Conservation (phyloP, 176 grass and related monocot species). For the Areca catechu region DNA sequence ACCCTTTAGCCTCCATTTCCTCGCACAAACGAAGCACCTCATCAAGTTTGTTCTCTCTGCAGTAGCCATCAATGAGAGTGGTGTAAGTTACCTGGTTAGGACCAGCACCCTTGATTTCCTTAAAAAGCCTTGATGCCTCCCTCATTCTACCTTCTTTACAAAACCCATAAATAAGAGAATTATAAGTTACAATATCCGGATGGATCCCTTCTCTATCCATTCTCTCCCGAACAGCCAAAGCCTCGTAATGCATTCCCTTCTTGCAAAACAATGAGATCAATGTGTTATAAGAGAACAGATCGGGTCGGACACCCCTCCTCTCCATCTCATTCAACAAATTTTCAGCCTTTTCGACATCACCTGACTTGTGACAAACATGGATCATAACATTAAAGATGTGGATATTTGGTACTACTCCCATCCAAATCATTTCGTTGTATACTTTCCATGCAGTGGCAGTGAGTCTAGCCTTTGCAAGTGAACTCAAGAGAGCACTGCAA, state of each 20-base stretch:
- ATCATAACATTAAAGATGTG: slow-evolving; percentile 86
- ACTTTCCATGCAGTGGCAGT: slow-evolving; percentile 59
- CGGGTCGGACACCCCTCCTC: slow-evolving; percentile 23
- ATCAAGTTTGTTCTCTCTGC: slow-evolving; percentile 39
- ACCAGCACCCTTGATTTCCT: slow-evolving; percentile 30
- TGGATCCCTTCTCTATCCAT: slow-evolving; percentile 50
- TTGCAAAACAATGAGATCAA: slow-evolving; percentile 62
- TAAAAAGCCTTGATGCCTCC: slow-evolving; percentile 44
- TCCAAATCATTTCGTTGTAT: slow-evolving; percentile 39
- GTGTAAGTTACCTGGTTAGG: slow-evolving; percentile 66
- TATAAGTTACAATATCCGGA: slow-evolving; percentile 62
- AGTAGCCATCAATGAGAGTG: slow-evolving; percentile 75
- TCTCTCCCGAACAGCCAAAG: slow-evolving; percentile 49
- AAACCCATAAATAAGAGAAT: slow-evolving; percentile 55
- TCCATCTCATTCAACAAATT: slow-evolving; percentile 54
- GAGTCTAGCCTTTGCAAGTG: slow-evolving; percentile 49
- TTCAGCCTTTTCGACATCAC: slow-evolving; percentile 35
- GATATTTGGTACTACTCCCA: slow-evolving; percentile 37
- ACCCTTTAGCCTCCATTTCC: slow-evolving; percentile 55
- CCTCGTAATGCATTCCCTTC: slow-evolving; percentile 85
- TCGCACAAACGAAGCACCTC: slow-evolving; percentile 37
- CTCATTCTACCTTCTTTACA: slow-evolving; percentile 72
- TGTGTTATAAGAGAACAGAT: slow-evolving; percentile 72
- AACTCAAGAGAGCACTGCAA: slow-evolving; percentile 43
- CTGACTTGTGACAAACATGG: slow-evolving; percentile 69